Percentiles rank a stretch among this genome's conserved stretches.
phyloP scores from a whole-genome alignment of 2,329 filamentous ascomycete species.

The Aureobasidium sp. region DNA sequence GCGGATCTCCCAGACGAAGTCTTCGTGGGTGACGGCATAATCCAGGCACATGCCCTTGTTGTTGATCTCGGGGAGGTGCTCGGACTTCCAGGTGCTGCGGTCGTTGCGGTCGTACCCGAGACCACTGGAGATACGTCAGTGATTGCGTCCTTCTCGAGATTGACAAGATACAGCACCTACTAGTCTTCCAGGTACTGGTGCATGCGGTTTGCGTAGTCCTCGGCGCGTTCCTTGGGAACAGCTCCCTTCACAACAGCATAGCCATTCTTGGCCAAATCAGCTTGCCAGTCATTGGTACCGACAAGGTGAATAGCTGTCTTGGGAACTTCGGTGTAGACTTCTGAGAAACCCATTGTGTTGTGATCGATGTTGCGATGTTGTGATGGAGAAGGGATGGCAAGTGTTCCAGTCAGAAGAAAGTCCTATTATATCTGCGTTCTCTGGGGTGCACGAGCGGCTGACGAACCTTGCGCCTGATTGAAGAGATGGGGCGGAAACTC shows the following conservation, averaged over 20 bases:
- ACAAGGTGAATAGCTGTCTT: conserved; percentile 11
- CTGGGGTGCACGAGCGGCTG: not conserved
- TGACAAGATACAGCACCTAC: not conserved
- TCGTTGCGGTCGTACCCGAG: conserved; percentile 24
- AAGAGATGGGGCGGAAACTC: not conserved
- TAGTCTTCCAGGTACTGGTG: conserved; percentile 30
- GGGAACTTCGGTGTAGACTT: conserved; percentile 12
- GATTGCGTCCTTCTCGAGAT: too few relatives aligned
- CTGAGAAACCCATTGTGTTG: conserved; percentile 7
- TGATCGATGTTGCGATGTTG: not conserved
- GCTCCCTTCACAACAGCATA: conserved; percentile 43
- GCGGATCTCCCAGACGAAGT: conserved; percentile 36
- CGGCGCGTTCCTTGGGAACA: conserved; percentile 37
- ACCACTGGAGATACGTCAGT: conserved; percentile 1
- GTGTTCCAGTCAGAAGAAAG: not conserved
- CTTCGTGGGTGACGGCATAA: conserved; percentile 35
- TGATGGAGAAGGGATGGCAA: not conserved
- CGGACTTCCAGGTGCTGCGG: conserved; percentile 30
- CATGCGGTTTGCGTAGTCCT: conserved; percentile 28
- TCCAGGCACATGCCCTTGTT: conserved; percentile 27
- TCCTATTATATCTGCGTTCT: not conserved
- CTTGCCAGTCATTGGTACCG: conserved; percentile 1
- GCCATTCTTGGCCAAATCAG: conserved; percentile 29
- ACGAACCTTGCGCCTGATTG: not conserved
- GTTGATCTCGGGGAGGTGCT: conserved; percentile 33